Evolutionary conservation across 2,329 filamentous ascomycete genomes (phyloP), one percentile per base, ranked within the genome.

Genomic region (Orbilia oligospora): DNA sequence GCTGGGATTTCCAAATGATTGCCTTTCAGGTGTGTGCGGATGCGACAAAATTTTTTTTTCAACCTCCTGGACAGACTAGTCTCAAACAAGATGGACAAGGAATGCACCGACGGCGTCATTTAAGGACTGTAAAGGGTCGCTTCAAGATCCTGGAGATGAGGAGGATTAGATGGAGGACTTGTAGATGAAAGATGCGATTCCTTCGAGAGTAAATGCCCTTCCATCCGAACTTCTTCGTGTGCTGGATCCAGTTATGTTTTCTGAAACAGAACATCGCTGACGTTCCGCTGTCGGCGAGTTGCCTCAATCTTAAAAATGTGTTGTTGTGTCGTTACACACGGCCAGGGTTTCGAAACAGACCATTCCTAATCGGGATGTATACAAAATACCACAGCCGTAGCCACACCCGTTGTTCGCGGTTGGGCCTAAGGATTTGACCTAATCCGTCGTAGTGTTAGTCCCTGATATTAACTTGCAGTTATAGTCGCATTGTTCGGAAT

Each of bases 51-150:
- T 33, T 48, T 69, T 46, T 69, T 56, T 30, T 68, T 55, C 61
- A 6, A 9, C 58, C 38, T n/a, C 30, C 22, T 49, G 22, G 18
- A 36, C 33, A 33, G 64, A 46, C 71, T 76, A 76, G 65, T 36
- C 65, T 68, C 53, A 38, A 73, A 73, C 18, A 27, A 73, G 71
- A 16, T 68, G 53, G 16, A 63, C 38, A 63, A 49, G 63, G 24
- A 55, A 61, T 61, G 56, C 53, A 12, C n/a, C 33, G 3, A 58
- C n/a, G 30, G 22, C 18, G 53, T 58, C 18, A 58, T 58, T 55
- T 33, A 18, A 5, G 18, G 16, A 41, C 16, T 36, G 16, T 27
- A 44, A n/a, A 68, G 24, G 49, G 16, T 46, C 20, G 33, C 20
- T 44, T 46, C 16, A 16, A 46, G 24, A 53, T 55, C 33, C 2